Base-by-base conservation (phyloP, 176 grass and related monocot species). In the Triticum monococcum region DNA sequence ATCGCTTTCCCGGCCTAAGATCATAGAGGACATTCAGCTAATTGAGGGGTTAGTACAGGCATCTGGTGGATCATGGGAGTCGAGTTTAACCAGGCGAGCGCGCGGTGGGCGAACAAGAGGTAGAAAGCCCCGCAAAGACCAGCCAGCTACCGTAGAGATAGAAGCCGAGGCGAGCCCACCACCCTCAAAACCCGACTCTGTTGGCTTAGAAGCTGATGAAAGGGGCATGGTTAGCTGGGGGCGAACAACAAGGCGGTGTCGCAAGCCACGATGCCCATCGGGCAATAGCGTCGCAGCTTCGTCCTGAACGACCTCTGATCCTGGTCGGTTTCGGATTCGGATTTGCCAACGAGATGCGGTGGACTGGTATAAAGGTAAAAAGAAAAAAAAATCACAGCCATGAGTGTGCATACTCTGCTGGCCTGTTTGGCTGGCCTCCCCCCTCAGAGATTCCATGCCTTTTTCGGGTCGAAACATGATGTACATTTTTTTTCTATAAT, bases 161-260 rank as follows among this genome's bases (percentile, higher is more conserved):
- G 54, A 84, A 80, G 16, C 50, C 16, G 16, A 92, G 22, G 65
- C 69, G 38, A 88, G 41, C 46, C 57, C 86, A 74, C 89, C 83
- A 70, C 89, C 83, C 3, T 41, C 22, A 1, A 86, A 91, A 33
- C 84, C 89, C 77, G 81, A 85, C 3, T 32, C 63, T 23, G 37
- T 68, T 7, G 85, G 84, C 22, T 60, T 88, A 28, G 92, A 95
- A 85, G 86, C 68, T 9, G 90, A 90, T 12, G 90, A 81, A 40
- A 92, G 40, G 79, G 81, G 87, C 79, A 95, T 98, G 74, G 85
- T 96, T 36, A 90, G 88, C 8, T 98, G 97, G 97, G 97, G 93
- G 62, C 83, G 91, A 86, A 96, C 93, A 8, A 98, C 93, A 11
- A 91, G 94, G 62, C 92, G 97, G 75, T 92, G 92, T 66, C 87